Conservation (phyloP, 495 filamentous ascomycete genomes). For the Friedmanniomyces simplex region DNA sequence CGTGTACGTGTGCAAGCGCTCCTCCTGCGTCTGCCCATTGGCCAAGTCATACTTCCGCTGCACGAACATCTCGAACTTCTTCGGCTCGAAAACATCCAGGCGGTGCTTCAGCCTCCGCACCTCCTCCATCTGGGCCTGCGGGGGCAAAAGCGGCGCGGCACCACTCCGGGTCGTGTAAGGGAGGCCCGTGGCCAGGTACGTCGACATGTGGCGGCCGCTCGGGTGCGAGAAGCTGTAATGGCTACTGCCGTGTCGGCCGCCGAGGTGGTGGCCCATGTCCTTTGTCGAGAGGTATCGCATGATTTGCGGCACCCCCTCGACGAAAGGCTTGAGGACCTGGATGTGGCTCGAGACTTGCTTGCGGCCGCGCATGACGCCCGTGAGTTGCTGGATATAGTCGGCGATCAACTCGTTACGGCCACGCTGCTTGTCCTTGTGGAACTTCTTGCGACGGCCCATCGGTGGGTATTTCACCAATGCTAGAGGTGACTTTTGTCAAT, state of each 20-base stretch:
- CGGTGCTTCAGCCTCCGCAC: slow-evolving; percentile 5
- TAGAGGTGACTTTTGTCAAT: slow-evolving; percentile 28
- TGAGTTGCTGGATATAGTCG: slow-evolving; percentile 63
- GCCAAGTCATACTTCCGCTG: slow-evolving; percentile 14
- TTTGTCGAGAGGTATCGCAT: slow-evolving; percentile 25
- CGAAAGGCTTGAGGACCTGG: slow-evolving; percentile 83
- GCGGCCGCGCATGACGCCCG: slow-evolving; percentile 53
- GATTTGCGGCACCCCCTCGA: slow-evolving; percentile 49
- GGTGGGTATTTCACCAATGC: slow-evolving; percentile 70
- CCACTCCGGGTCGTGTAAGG: neutral
- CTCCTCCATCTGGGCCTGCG: slow-evolving; percentile 1
- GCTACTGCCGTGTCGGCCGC: neutral
- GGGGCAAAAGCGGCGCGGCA: neutral
- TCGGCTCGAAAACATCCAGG: slow-evolving; percentile 20
- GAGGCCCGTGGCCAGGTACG: neutral
- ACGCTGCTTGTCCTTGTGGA: slow-evolving; percentile 49
- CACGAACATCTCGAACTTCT: slow-evolving; percentile 29
- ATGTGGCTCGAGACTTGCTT: slow-evolving; percentile 97
- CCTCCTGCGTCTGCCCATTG: neutral
- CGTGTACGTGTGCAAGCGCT: slow-evolving; percentile 24
- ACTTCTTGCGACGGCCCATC: slow-evolving; percentile 72
- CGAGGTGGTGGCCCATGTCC: neutral
- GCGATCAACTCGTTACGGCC: slow-evolving; percentile 90
- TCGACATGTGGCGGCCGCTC: slow-evolving; percentile 11
- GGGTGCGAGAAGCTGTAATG: neutral